phyloP scores from a whole-genome alignment of 2,329 filamentous ascomycete species.

The Plectosphaerella plurivora region DNA sequence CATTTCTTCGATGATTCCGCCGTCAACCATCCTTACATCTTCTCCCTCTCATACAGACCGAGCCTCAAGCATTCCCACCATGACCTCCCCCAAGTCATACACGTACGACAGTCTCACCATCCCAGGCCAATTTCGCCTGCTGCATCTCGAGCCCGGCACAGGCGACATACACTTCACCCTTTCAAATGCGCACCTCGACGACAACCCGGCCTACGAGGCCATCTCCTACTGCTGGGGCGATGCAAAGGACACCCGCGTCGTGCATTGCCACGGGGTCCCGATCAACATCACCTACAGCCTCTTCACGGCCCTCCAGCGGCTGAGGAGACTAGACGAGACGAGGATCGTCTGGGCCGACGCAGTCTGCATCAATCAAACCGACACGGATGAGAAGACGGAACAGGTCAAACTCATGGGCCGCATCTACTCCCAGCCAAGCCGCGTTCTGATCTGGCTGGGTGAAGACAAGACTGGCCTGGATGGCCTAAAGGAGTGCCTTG shows the following conservation, averaged over 20 bases:
- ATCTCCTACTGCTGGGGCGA: constrained; percentile 15
- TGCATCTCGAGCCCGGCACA: too few species aligned
- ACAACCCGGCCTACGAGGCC: constrained; percentile 13
- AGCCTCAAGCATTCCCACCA: too few species aligned
- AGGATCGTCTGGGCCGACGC: constrained; percentile 30
- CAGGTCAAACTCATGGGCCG: constrained; percentile 6
- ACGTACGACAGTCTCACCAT: too few species aligned
- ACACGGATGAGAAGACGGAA: constrained; percentile 3
- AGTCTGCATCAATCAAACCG: constrained; percentile 19
- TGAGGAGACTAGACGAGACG: constrained; percentile 17
- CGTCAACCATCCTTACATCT: too few species aligned
- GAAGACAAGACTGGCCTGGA: too few species aligned
- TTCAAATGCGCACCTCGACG: too few species aligned
- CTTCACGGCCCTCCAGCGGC: constrained; percentile 21
- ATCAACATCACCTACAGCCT: constrained; percentile 24
- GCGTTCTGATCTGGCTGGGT: constrained; percentile 7
- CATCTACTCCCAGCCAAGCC: constrained; percentile 2
- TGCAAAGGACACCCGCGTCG: not conserved
- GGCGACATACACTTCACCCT: too few species aligned
- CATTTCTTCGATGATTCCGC: too few species aligned
- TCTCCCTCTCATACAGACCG: too few species aligned
- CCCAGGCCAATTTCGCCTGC: too few species aligned
- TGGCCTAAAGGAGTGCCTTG: too few species aligned
- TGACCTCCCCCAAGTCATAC: too few species aligned
- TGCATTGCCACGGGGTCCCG: constrained; percentile 12